A percentile compares a stretch with the other conserved stretches of the same genome.
These are phyloP conservation scores for Haplosporangium gracile DNA, from an alignment of 192 early-diverging fungal species.

Conservation along the genomic window DNA sequence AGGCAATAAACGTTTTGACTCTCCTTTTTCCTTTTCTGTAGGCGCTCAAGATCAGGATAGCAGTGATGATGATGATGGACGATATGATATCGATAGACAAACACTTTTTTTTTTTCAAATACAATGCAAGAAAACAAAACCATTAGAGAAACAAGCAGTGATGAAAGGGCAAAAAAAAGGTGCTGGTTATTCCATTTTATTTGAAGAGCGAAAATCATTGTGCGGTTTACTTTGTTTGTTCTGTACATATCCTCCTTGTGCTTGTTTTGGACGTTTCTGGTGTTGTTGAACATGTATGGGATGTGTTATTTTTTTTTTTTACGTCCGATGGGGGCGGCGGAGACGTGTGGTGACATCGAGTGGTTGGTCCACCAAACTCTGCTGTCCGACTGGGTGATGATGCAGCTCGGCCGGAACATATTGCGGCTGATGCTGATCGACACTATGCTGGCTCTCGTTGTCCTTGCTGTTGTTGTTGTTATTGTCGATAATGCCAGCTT, in stretches of 20 bases:
- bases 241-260: too few relatives aligned
- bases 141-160: background rate
- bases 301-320: background rate
- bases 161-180: background rate
- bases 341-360: slow-evolving; percentile 43
- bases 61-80: background rate
- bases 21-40: background rate
- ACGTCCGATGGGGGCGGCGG: slow-evolving; percentile 18
- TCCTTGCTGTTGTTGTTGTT: background rate
- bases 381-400: background rate
- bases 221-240: background rate
- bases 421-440: background rate
- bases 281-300: background rate
- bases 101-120: slow-evolving; percentile 1
- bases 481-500: background rate
- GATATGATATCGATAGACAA: background rate
- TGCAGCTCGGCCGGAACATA: background rate
- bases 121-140: background rate
- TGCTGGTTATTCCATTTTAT: too few relatives aligned
- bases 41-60: background rate
- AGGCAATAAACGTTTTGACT: slow-evolving; percentile 19
- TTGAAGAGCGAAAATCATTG: background rate
- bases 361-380: slow-evolving; percentile 25
- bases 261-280: too few relatives aligned
- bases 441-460: background rate